A percentile compares a stretch with the other conserved stretches of the same genome.
Evolutionary conservation across 2,329 filamentous ascomycete species (phyloP).

Genomic region (Penicillium sclerotigenum): DNA sequence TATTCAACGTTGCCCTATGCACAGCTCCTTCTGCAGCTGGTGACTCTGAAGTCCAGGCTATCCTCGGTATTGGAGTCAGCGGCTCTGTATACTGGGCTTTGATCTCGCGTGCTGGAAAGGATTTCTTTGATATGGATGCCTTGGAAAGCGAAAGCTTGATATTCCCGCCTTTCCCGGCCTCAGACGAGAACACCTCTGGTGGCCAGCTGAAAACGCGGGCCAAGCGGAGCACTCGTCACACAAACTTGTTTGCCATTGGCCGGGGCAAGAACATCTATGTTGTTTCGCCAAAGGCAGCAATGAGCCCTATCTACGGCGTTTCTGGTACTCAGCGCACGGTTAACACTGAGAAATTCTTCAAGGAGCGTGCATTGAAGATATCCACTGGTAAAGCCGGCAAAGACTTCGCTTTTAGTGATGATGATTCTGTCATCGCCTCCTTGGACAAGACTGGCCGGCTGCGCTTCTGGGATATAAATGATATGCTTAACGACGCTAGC

Average conservation of each 20-base stretch:
- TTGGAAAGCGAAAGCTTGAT: conserved; percentile 84
- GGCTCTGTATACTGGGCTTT: conserved; percentile 96
- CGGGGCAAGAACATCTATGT: conserved; percentile 95
- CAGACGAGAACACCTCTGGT: conserved; percentile 86
- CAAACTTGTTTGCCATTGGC: conserved; percentile 91
- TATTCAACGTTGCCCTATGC: conserved; percentile 89
- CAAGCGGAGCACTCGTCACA: conserved; percentile 81
- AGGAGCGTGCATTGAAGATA: conserved; percentile 85
- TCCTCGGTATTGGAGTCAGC: conserved; percentile 89
- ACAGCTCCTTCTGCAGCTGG: conserved; percentile 56
- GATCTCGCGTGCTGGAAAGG: conserved; percentile 71
- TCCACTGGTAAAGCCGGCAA: conserved; percentile 97
- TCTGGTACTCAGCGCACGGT: conserved; percentile 58
- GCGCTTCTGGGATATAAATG: conserved; percentile 96
- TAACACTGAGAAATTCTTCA: conserved; percentile 82
- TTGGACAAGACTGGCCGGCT: conserved; percentile 94
- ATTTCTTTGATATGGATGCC: conserved; percentile 73
- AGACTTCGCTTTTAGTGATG: conserved; percentile 96
- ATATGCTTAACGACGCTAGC: conserved; percentile 58
- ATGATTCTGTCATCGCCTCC: conserved; percentile 90
- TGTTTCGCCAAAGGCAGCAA: conserved; percentile 62
- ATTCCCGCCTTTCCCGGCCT: conserved; percentile 78
- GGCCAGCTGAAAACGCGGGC: conserved; percentile 94
- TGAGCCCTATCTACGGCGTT: conserved; percentile 48
- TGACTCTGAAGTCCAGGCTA: conserved; percentile 66